Base-by-base conservation (phyloP, 2,329 filamentous ascomycete genomes). In the Alternaria metachromatica region DNA sequence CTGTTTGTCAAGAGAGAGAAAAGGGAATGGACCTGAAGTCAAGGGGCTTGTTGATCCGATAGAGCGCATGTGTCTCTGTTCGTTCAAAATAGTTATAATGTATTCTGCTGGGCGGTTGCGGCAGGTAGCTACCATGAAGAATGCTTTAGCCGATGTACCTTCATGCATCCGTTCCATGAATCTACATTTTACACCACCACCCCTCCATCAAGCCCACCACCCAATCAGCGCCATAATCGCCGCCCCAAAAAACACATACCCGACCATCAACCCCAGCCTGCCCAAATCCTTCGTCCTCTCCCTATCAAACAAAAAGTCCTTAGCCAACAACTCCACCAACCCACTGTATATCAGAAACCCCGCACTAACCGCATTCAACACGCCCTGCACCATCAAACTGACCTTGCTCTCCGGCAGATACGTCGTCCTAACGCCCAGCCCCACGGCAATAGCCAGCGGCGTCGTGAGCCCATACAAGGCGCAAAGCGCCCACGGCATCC, bases 401-500 rank as follows among this genome's bases (percentile, higher is more conserved):
- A 15, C 45, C 10, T 46, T 58, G 3, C 53, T 61, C 45, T 61
- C 58, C 20, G 53, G 58, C 9, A 25, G 3, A 50, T 58, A 61
- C 8, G 53, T 61, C 11, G 53, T 58, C 12, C 58, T 13, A 9
- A 61, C 33, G 0, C 44, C 58, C 44, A 61, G 5, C 11, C 58
- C 58, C 21, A 61, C 28, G 3, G 45, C 53, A 23, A 61, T 61
- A 12, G 58, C 44, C 6, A 57, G 13, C 5, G 58, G 58, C 3
- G 58, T 58, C 11, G 53, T 61, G 13, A 57, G 54, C 3, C 58
- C 53, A 8, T 61, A 61, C 1, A 61, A 28, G 5, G 45, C 45
- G 6, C 58, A 61, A 20, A 61, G 45, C 6, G 58, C 58, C 53
- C 45, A 61, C 4, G 53, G 58, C 58, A 61, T 51, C 58, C 58